Percentiles rank a stretch among this genome's conserved stretches.
phyloP scores from a whole-genome alignment of 2,329 filamentous ascomycete species.

The Epichloe gansuensis region DNA sequence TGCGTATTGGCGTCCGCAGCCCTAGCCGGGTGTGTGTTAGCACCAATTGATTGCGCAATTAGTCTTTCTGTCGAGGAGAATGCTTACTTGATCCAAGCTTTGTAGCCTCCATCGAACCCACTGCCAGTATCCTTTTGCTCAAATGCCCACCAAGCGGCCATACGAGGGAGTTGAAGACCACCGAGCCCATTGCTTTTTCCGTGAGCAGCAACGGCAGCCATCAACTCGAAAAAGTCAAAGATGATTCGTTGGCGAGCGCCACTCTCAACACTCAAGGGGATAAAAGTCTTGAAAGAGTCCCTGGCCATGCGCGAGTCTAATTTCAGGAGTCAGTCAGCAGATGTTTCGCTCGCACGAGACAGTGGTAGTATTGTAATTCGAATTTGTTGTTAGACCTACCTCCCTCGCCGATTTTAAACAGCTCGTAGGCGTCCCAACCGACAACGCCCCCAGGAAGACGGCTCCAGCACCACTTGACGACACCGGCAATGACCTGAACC shows the following conservation, averaged over 20 bases:
- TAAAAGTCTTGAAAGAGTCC: constrained; percentile 92
- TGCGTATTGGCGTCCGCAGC: constrained; percentile 94
- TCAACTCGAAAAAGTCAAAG: constrained; percentile 89
- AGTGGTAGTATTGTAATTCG: not conserved
- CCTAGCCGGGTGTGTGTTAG: constrained; percentile 29
- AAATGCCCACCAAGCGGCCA: constrained; percentile 98
- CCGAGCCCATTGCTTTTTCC: constrained; percentile 88
- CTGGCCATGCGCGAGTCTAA: constrained; percentile 81
- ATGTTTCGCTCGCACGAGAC: not conserved
- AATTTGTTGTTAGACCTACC: constrained; percentile 38
- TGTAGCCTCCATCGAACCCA: constrained; percentile 91
- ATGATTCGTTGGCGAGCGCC: constrained; percentile 78
- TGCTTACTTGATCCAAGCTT: constrained; percentile 58
- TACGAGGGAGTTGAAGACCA: constrained; percentile 82
- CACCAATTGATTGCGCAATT: not conserved
- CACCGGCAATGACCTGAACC: constrained; percentile 71
- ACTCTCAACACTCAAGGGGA: constrained; percentile 84
- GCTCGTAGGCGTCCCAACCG: constrained; percentile 92
- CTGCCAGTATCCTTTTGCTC: constrained; percentile 76
- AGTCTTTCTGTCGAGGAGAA: not conserved
- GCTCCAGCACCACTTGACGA: constrained; percentile 98
- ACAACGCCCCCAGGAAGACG: constrained; percentile 82
- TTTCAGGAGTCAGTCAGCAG: constrained; percentile 11
- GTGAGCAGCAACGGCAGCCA: constrained; percentile 82
- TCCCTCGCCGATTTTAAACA: constrained; percentile 88